Conservation (phyloP, 192 early-diverging fungal genomes). For the Coemansia sp. region DNA sequence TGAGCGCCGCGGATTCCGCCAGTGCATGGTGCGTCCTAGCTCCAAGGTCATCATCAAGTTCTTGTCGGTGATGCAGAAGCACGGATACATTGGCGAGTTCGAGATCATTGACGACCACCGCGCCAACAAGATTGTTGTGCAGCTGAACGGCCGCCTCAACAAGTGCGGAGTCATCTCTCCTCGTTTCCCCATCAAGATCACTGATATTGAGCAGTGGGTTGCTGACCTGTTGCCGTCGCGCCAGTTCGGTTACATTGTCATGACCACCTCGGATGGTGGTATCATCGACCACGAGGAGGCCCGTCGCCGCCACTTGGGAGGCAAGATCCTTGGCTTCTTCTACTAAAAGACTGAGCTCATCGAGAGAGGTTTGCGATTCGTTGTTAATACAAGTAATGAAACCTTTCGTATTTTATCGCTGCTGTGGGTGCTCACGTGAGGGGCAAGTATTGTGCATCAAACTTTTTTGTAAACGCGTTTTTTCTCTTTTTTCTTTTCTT, state of each 20-base stretch:
- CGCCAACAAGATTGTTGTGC: conserved; percentile 96
- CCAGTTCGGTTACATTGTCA: conserved; percentile 95
- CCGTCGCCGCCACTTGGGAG: conserved; percentile 94
- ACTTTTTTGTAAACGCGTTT: conserved; percentile 14
- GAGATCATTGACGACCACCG: conserved; percentile 99
- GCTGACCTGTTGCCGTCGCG: conserved; percentile 96
- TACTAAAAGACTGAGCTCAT: conserved; percentile 58
- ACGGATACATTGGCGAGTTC: conserved; percentile 99
- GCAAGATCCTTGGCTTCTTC: conserved; percentile 96
- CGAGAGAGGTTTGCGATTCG: too few species aligned
- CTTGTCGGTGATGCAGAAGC: conserved; percentile 98
- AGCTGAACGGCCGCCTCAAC: conserved; percentile 98
- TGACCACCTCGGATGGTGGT: conserved; percentile 85
- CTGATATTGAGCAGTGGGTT: conserved; percentile 95
- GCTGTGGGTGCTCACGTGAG: conserved; percentile 2
- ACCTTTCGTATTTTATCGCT: background rate
- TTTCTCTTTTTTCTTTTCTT: background rate
- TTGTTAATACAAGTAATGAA: too few species aligned
- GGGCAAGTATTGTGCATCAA: conserved; percentile 26
- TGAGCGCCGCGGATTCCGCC: conserved; percentile 97
- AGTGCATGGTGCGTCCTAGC: conserved; percentile 94
- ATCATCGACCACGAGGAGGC: conserved; percentile 99
- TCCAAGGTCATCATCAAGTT: conserved; percentile 99
- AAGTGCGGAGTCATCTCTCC: conserved; percentile 99
- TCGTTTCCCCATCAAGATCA: conserved; percentile 95